These are phyloP conservation scores for Dryadomyces quercus-mongolicae DNA, from an alignment of 2,329 filamentous ascomycete species.

Conservation along the genomic window DNA sequence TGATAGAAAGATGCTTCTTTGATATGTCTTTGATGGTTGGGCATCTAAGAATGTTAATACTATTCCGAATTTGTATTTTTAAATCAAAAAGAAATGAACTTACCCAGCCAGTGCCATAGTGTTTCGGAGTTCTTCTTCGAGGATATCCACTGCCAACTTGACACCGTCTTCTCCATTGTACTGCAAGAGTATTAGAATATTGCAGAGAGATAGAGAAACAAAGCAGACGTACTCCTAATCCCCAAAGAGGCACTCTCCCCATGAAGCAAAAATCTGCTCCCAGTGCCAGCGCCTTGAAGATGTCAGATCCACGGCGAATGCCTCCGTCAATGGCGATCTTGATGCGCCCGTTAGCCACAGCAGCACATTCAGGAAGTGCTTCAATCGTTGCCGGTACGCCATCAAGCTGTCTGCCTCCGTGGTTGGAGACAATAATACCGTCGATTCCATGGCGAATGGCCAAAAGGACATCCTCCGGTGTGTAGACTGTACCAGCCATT, in stretches of 20 bases:
- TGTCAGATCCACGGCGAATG: constrained; percentile 39
- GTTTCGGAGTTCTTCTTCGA: background rate
- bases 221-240: constrained; percentile 17
- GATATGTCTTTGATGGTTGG: too few species aligned
- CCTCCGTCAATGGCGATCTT: constrained; percentile 42
- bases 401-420: constrained; percentile 34
- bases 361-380: constrained; percentile 27
- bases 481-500: background rate
- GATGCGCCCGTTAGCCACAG: constrained; percentile 34
- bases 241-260: constrained; percentile 37
- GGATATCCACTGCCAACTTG: background rate
- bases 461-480: constrained; percentile 26
- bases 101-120: constrained; percentile 2
- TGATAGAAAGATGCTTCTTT: too few species aligned
- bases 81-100: background rate
- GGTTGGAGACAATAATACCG: constrained; percentile 29
- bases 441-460: constrained; percentile 17
- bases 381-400: constrained; percentile 31
- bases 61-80: too few species aligned
- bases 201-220: background rate
- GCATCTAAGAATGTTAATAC: too few species aligned
- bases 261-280: constrained; percentile 37
- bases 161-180: constrained; percentile 1
- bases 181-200: background rate
- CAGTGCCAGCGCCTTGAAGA: constrained; percentile 41